phyloP scores from a whole-genome alignment of 768 basidiomycete species.

The Kwoniella sp. region DNA sequence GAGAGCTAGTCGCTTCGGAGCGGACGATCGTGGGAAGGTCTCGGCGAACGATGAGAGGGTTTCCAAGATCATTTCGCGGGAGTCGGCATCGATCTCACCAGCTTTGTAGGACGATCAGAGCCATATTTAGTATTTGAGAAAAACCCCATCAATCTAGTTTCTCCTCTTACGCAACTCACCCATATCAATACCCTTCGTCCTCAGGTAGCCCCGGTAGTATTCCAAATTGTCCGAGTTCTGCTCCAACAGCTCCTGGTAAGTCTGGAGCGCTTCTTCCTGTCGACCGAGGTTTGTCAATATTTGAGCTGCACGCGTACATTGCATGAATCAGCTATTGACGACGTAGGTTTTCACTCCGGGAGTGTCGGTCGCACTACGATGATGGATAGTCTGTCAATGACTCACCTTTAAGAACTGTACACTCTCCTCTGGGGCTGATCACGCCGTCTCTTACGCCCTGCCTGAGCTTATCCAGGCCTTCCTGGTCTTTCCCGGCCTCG shows the following conservation, averaged over 20 bases:
- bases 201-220: slow-evolving; percentile 76
- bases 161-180: too few species aligned
- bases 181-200: slow-evolving; percentile 67
- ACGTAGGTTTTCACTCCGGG: too few species aligned
- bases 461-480: slow-evolving; percentile 48
- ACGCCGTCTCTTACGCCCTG: slow-evolving; percentile 38
- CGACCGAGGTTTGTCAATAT: slow-evolving; percentile 69
- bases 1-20: slow-evolving; percentile 75
- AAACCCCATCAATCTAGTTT: slow-evolving; percentile 4
- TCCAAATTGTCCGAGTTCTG: slow-evolving; percentile 80
- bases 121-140: too few species aligned
- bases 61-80: slow-evolving; percentile 62
- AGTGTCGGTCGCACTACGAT: too few species aligned
- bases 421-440: slow-evolving; percentile 49
- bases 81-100: slow-evolving; percentile 59
- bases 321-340: too few species aligned
- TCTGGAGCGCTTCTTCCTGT: slow-evolving; percentile 72
- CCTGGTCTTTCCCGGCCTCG: slow-evolving; percentile 41
- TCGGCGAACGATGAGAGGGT: slow-evolving; percentile 66
- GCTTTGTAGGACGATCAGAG: slow-evolving; percentile 1
- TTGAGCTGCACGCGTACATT: slow-evolving; percentile 63
- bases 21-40: slow-evolving; percentile 69
- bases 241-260: slow-evolving; percentile 78
- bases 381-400: too few species aligned
- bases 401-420: slow-evolving; percentile 51